Base-by-base conservation (phyloP, 306 rosid genomes). In the Senna tora region DNA sequence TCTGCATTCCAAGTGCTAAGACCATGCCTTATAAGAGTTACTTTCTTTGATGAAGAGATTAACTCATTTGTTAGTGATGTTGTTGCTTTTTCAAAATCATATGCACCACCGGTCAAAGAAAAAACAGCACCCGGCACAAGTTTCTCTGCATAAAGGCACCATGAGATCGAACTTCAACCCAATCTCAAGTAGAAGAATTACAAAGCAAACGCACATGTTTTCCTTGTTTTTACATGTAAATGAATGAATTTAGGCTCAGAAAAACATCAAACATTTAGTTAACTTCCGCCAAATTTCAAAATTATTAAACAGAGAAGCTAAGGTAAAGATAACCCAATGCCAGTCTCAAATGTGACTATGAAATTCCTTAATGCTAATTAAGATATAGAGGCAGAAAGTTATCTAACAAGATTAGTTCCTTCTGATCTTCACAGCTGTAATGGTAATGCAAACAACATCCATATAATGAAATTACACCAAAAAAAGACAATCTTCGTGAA, bases 1-100 rank as follows among this genome's bases (percentile, higher is more conserved):
- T 86, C 94, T 51, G 84, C 83, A 66, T 86, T 90, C 94, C 96
- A 90, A 71, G 89, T 76, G 86, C 90, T 88, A 55, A 91, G 87
- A 43, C 90, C 94, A 73, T 85, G 94, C 74, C 92, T 81, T 60
- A 88, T 45, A 61, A 86, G 90, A 56, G 74, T 90, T 1, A 90
- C 96, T 67, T 76, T 90, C 94, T 90, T 90, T 9, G 87, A 38
- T 34, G 90, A 76, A 16, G 86, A 76, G 64, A 87, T 74, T 12
- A 85, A 78, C 66, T 75, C 71, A 17, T 75, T 72, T 25, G 89
- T 87, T 39, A 90, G 82, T 43, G 96, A 85, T 47, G 54, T 67
- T 22, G 96, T 90, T 28, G 90, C 90, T 72, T 74, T 84, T 4
- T 34, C n/a, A 70, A 90, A 90, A 79, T 87, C 92, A 76, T 79